Base-by-base conservation (phyloP, 2,329 filamentous ascomycete species). In the Trichoderma citrinoviride region DNA sequence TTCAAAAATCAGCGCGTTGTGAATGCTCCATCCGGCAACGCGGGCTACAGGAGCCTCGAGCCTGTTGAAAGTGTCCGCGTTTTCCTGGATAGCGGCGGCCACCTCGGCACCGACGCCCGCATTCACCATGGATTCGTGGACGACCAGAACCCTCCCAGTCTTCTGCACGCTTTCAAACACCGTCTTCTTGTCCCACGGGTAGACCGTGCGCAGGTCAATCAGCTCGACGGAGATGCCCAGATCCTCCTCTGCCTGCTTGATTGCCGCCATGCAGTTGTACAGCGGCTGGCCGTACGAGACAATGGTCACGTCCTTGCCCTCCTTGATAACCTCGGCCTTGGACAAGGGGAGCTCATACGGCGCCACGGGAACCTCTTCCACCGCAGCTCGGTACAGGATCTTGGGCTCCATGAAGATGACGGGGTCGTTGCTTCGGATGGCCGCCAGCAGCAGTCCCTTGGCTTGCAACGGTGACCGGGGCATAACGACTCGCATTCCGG, bases 381-480 rank as follows among this genome's bases (percentile, higher is more conserved):
- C 91, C 0, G 93, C 91, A 0, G 93, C 93, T 21, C 93, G 89
- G 76, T 97, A 97, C 14, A 97, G 81, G 53, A 95, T 91, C 79
- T 97, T 97, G 50, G 93, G 93, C 75, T 97, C 93, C 88, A 97
- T 88, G 77, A 97, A 96, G 61, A 97, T 82, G 67, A 94, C 92
- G 0, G 93, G 93, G 75, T 97, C 93, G 67, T 92, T 91, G 83
- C 87, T 79, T 80, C 86, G 87, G 61, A 96, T 92, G 0, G 90
- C 85, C 3, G 90, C 84, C 3, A 96, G 81, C 57, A 97, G 80
- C 3, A 97, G 82, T 2, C 93, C 93, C 77, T 97, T 97, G 5
- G 93, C 93, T 77, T 97, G 93, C 3, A 90, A 77, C 0, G 93
- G 93, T 0, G 91, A 95, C 52, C 93, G 85, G 0, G 93, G 93